These are phyloP conservation scores for Penicillium verrucosum DNA, from an alignment of 2,329 filamentous ascomycete species.

Conservation along the genomic window DNA sequence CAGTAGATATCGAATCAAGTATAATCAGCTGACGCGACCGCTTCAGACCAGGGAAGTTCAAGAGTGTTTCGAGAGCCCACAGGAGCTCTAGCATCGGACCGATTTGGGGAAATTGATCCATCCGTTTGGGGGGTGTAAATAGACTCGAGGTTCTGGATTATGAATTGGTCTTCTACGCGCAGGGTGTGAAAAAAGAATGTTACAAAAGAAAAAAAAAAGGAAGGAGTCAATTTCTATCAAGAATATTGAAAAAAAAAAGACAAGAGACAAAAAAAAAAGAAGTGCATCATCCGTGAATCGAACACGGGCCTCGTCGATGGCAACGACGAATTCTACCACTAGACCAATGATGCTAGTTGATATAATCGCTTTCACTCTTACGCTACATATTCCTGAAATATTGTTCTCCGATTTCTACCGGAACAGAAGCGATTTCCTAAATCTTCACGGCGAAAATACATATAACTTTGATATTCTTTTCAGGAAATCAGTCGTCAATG, in stretches of 20 bases:
- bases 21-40: background rate
- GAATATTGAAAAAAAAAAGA: background rate
- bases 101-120: background rate
- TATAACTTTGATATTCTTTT: background rate
- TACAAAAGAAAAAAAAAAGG: too few species aligned
- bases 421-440: background rate
- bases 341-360: constrained; percentile 40
- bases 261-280: too few species aligned
- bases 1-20: background rate
- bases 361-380: background rate
- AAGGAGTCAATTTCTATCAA: background rate
- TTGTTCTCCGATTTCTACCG: accelerated
- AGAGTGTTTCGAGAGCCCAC: too few species aligned
- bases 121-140: background rate
- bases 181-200: background rate
- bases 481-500: accelerated
- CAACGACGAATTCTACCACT: constrained; percentile 41
- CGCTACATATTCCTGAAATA: accelerated
- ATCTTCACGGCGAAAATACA: too few species aligned
- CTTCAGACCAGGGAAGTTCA: background rate
- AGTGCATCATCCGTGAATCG: constrained; percentile 48
- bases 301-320: constrained; percentile 47
- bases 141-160: too few species aligned
- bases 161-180: background rate
- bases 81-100: too few species aligned